phyloP scores from a whole-genome alignment of 2,329 filamentous ascomycete genomes.

The Cladophialophora chaetospira region DNA sequence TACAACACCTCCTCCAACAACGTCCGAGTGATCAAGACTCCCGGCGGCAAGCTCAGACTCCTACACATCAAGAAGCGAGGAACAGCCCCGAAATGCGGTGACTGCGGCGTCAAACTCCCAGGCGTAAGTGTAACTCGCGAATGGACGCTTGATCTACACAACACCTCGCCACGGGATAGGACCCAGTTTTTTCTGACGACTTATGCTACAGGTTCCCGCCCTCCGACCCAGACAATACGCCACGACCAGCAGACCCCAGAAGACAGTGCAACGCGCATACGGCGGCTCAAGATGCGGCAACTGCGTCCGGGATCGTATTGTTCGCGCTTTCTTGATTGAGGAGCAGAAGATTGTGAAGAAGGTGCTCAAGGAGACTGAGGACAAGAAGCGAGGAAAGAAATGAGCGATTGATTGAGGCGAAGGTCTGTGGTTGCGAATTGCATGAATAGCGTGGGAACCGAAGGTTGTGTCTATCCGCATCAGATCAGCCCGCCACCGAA shows the following conservation, averaged over 20 bases:
- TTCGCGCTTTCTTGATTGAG: slow-evolving; percentile 98
- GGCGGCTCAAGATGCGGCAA: slow-evolving; percentile 97
- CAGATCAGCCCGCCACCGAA: too few relatives aligned
- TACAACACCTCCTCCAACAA: slow-evolving; percentile 99
- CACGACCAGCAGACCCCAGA: slow-evolving; percentile 96
- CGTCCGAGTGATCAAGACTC: slow-evolving; percentile 93
- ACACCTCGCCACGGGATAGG: neutral
- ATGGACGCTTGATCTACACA: slow-evolving; percentile 6
- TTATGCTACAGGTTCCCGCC: slow-evolving; percentile 72
- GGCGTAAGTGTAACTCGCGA: slow-evolving; percentile 71
- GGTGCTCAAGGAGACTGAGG: slow-evolving; percentile 97
- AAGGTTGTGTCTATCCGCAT: neutral
- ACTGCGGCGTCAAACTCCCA: slow-evolving; percentile 96
- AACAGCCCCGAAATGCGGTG: slow-evolving; percentile 97
- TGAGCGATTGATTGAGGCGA: slow-evolving; percentile 35
- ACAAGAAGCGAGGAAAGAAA: slow-evolving; percentile 69
- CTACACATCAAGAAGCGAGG: slow-evolving; percentile 99
- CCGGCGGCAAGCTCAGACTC: slow-evolving; percentile 91
- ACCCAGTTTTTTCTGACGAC: neutral
- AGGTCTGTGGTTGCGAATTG: neutral
- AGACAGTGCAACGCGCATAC: slow-evolving; percentile 98
- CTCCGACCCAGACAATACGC: slow-evolving; percentile 98
- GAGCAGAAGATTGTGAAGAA: slow-evolving; percentile 99
- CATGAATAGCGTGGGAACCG: neutral
- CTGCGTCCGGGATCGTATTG: slow-evolving; percentile 97